Conservation (phyloP, 208 protist genomes). For the Acanthamoeba triangularis region DNA sequence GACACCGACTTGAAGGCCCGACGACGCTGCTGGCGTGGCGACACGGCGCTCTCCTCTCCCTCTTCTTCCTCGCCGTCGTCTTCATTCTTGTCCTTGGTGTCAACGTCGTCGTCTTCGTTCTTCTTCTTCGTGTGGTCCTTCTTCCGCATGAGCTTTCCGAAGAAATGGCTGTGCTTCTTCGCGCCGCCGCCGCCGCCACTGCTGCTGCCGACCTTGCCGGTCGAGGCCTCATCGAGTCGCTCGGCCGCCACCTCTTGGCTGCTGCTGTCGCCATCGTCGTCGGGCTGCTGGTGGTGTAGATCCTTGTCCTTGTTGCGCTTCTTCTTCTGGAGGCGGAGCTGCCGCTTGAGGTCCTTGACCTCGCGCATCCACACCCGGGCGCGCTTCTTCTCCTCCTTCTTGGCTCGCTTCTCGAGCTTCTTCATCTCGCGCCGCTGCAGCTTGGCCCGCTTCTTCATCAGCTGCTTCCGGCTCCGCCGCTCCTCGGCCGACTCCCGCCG, state of each 20-base stretch:
- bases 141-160: not conserved
- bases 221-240: not conserved
- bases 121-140: not conserved
- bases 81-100: not conserved
- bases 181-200: no score
- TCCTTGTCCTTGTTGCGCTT: not conserved
- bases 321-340: conserved; percentile 1
- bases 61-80: no score
- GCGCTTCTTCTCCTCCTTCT: not conserved
- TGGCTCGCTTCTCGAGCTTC: not conserved
- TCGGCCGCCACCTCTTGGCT: not conserved
- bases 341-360: conserved; percentile 2
- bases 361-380: not conserved
- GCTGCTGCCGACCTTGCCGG: no score
- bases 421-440: not conserved
- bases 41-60: not conserved
- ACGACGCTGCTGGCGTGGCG: not conserved
- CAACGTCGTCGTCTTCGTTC: not conserved
- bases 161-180: not conserved
- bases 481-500: not conserved
- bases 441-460: not conserved
- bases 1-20: not conserved
- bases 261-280: not conserved
- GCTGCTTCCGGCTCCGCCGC: not conserved
- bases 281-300: no score